phyloP scores from a whole-genome alignment of 495 filamentous ascomycete species.

The Penicillium atrosanguineum region DNA sequence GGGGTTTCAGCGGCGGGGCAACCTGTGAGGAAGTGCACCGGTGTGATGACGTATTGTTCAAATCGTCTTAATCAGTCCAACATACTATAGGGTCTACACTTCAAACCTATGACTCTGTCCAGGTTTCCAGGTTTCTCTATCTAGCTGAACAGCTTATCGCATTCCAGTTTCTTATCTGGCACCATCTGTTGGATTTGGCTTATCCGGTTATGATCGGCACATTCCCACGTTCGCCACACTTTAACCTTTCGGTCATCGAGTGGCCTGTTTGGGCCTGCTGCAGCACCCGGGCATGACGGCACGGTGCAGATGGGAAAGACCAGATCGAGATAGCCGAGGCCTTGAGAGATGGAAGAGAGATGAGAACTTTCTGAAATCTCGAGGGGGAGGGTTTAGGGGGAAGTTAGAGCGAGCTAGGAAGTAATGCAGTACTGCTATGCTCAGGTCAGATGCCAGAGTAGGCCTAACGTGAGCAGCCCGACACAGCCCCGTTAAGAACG shows the following conservation, averaged over 20 bases:
- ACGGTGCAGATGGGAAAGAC: slow-evolving; percentile 1
- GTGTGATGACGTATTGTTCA: neutral
- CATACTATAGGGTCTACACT: too few relatives aligned
- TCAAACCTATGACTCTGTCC: too few relatives aligned
- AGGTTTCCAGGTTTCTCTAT: too few relatives aligned
- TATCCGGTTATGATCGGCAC: neutral
- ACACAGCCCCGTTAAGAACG: neutral
- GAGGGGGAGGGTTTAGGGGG: too few relatives aligned
- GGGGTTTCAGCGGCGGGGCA: neutral
- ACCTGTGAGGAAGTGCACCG: neutral
- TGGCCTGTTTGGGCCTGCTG: slow-evolving; percentile 10
- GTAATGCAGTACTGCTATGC: too few relatives aligned
- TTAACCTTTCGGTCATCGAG: neutral
- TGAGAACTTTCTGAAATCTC: too few relatives aligned
- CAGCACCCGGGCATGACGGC: slow-evolving; percentile 13
- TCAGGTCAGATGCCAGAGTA: too few relatives aligned
- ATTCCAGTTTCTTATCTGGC: neutral
- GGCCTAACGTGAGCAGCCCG: neutral
- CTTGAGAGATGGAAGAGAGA: too few relatives aligned
- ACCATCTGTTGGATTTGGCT: neutral
- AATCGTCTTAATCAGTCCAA: neutral
- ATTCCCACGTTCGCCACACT: neutral
- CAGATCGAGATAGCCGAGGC: neutral
- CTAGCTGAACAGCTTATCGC: neutral
- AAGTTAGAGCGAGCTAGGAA: too few relatives aligned